Evolutionary conservation across 2,329 filamentous ascomycete species (phyloP).

Genomic region (Colletotrichum liriopes): DNA sequence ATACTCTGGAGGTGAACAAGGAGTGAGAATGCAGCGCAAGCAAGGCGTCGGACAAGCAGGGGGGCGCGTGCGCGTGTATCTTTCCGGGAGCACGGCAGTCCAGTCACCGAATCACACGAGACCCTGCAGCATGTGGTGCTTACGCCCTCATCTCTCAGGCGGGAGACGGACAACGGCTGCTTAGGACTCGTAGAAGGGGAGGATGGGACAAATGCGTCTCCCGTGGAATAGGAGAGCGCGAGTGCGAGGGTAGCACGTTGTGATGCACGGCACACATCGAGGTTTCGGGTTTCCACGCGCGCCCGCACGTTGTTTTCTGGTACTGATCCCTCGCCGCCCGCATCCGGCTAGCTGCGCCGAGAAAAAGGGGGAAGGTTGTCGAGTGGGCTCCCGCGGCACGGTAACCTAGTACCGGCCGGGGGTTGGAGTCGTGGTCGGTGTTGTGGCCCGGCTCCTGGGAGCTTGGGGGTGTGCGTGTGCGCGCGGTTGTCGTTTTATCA

Average conservation of each 20-base stretch:
- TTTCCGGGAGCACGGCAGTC: constrained; percentile 16
- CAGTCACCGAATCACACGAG: constrained; percentile 32
- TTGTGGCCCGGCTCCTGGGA: constrained; percentile 20
- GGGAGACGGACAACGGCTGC: background rate
- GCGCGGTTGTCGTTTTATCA: constrained; percentile 3
- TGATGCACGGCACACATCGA: constrained; percentile 2
- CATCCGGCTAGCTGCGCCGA: constrained; percentile 39
- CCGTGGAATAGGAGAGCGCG: constrained; percentile 2
- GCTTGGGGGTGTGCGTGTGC: constrained; percentile 5
- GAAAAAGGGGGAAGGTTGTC: constrained; percentile 13
- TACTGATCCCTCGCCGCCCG: constrained; percentile 10
- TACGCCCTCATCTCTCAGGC: constrained; percentile 7
- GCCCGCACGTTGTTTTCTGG: background rate
- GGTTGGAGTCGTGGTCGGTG: constrained; percentile 10
- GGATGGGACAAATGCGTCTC: background rate
- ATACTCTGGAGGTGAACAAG: background rate
- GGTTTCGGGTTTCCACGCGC: constrained; percentile 6
- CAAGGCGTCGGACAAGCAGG: constrained; percentile 17
- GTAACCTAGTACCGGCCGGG: constrained; percentile 35
- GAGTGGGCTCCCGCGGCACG: constrained; percentile 23
- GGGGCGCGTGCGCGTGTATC: background rate
- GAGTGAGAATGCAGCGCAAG: constrained; percentile 14
- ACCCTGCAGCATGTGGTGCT: constrained; percentile 38
- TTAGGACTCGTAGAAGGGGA: background rate
- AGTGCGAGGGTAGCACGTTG: background rate